Evolutionary conservation across 2,329 filamentous ascomycete species (phyloP), one percentile per base, ranked within the genome.

Genomic region (Beauveria rudraprayagi): DNA sequence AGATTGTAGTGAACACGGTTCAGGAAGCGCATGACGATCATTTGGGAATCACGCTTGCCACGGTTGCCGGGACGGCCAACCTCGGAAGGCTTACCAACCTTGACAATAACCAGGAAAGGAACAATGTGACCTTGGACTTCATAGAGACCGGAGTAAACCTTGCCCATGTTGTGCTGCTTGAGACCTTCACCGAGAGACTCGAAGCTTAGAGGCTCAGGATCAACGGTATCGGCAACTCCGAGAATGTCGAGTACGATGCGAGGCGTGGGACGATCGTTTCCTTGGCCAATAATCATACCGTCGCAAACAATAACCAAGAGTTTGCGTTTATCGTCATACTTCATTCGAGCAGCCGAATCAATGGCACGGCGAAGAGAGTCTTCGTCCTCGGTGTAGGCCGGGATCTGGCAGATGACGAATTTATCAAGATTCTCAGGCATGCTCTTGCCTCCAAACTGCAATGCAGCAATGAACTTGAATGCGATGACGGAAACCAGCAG

Each of bases 101-200:
- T 99, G 76, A 97, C 92, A 51, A 99, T 82, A 57, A 99, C 94
- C 73, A 99, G 74, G 84, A 96, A 99, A 24, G 94, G 94, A 51
- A 99, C 94, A 67, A 99, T 97, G 72, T 99, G 93, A 65, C 94
- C 94, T 71, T 97, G 91, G 7, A 97, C 92, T 76, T 99, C 94
- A 73, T 99, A 99, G 5, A 99, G 81, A 70, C 94, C 94, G 22
- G 94, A 97, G 77, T 99, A 99, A 66, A 97, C 86, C 76, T 99
- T 99, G 75, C 90, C 94, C 93, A 97, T 97, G 75, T 99, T 99
- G 80, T 97, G 94, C 75, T 97, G 94, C 78, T 96, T 96, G 77
- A 89, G 85, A 72, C 94, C 94, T 76, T 97, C 93, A 62, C 94
- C 94, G 41, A 99, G 83, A 71, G 91, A 93, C 73, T 99, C 93